Evolutionary conservation across 352 stramenopile species (phyloP), one percentile per base, ranked within the genome.

Genomic region (Phytophthora capsici): DNA sequence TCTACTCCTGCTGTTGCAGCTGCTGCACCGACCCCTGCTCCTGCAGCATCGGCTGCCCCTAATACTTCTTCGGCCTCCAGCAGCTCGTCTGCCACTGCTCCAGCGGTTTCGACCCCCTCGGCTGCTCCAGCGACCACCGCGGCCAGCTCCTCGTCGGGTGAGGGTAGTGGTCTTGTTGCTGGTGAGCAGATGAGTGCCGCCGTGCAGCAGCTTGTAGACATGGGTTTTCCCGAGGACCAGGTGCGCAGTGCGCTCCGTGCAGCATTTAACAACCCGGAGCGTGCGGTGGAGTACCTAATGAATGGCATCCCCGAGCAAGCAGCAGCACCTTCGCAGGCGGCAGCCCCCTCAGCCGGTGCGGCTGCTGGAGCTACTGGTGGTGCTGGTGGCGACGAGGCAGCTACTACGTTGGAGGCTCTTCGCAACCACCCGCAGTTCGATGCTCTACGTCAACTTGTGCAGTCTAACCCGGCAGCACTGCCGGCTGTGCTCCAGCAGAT

Each of bases 231-330:
- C 2, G 85, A 96, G 57, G 87, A 95, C 51, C 85, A 97, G 54
- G 86, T 91, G 22, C 84, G 84, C 30, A 76, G 71, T 20, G 89
- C 89, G 1, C 66, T 96, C 25, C 76, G 84, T 38, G 89, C 89
- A 2, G 90, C 90, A 6, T 96, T 94, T 62, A 93, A 93, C 77
- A 94, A 97, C 81, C 61, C 84, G 3, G 83, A 95, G 40, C 87
- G 90, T 20, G 90, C 89, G 0, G 86, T 96, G 26, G 86, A 97
- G 66, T 96, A 96, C 61, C 54, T 96, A 57, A 95, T 96, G 88
- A 94, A 89, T 36, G 84, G 88, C 28, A 95, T 96, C 45, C 86
- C 89, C 17, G 77, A 91, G 36, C 76, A 85, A 26, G 64, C 69
- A 30, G 36, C 59, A 6, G 72, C 77, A 1, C 60, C 75, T 5